These are phyloP conservation scores for Solanum tarijense DNA, from an alignment of 257 asterid species.

Conservation along the genomic window DNA sequence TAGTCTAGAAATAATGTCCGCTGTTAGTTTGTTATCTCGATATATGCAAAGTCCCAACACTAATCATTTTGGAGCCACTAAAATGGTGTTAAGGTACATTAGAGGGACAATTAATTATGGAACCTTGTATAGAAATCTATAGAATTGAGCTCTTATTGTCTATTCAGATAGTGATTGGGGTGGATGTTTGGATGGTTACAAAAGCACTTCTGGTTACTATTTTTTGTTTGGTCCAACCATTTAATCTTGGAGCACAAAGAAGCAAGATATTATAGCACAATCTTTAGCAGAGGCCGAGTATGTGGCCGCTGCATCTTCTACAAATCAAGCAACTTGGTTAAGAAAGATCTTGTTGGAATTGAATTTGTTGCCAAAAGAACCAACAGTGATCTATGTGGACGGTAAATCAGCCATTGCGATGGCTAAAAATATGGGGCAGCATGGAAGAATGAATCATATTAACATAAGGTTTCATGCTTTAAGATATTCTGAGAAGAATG, in stretches of 20 bases:
- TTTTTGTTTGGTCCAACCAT: neutral
- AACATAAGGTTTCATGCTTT: neutral
- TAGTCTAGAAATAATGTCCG: neutral
- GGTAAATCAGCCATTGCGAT: neutral
- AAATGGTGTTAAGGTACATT: too few species aligned
- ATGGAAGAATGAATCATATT: neutral
- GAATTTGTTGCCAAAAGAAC: too few species aligned
- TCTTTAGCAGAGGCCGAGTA: neutral
- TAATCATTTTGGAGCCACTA: too few species aligned
- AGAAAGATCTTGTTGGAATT: too few species aligned
- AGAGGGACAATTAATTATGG: neutral
- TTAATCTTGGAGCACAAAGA: neutral
- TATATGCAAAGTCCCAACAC: neutral
- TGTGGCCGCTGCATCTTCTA: too few species aligned
- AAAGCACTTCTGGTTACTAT: neutral
- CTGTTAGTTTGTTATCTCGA: neutral
- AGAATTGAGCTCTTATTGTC: neutral
- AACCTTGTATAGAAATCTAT: neutral
- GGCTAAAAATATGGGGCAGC: neutral
- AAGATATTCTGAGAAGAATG: too few species aligned
- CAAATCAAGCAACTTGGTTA: too few species aligned
- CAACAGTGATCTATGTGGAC: too few species aligned
- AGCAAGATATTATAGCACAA: too few species aligned
- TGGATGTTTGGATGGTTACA: neutral
- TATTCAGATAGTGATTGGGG: neutral